phyloP scores from a whole-genome alignment of 176 grass and related monocot genomes.

The Alloteropsis semialata region DNA sequence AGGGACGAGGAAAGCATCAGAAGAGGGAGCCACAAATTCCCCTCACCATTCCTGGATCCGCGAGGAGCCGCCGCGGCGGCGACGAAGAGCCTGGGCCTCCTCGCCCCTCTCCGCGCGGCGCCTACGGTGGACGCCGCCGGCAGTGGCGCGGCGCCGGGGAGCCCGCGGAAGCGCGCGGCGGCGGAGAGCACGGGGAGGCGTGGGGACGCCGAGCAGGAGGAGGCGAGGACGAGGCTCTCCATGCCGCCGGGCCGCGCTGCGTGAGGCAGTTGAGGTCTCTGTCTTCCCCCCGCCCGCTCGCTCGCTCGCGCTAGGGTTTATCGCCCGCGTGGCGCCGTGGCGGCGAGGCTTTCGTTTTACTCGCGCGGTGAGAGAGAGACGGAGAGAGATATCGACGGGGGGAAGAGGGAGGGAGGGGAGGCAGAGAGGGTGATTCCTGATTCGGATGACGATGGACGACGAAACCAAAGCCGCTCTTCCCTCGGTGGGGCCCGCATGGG shows the following conservation, averaged over 20 bases:
- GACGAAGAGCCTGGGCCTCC: constrained; percentile 38
- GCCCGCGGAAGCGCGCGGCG: constrained; percentile 13
- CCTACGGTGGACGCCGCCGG: neutral
- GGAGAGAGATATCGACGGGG: neutral
- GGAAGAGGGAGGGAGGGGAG: neutral
- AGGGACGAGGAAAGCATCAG: neutral
- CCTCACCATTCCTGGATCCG: constrained; percentile 51
- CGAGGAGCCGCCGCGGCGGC: neutral
- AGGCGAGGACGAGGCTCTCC: constrained; percentile 69
- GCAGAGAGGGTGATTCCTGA: neutral
- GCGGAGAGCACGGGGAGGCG: constrained; percentile 29
- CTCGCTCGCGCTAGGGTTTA: constrained; percentile 45
- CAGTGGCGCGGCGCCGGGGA: neutral
- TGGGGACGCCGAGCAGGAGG: constrained; percentile 38
- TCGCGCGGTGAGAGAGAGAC: neutral
- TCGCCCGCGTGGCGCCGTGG: constrained; percentile 18
- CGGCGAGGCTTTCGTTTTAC: constrained; percentile 24
- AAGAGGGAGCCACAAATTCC: no score
- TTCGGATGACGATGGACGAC: constrained; percentile 21
- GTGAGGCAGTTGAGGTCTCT: neutral
- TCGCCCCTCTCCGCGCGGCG: constrained; percentile 5
- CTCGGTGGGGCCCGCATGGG: neutral
- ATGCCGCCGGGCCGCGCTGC: constrained; percentile 29
- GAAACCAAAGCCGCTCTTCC: constrained; percentile 1
- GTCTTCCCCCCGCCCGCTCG: neutral